These are phyloP conservation scores for Linnemannia schmuckeri DNA, from an alignment of 192 early-diverging fungal genomes.

Conservation along the genomic window DNA sequence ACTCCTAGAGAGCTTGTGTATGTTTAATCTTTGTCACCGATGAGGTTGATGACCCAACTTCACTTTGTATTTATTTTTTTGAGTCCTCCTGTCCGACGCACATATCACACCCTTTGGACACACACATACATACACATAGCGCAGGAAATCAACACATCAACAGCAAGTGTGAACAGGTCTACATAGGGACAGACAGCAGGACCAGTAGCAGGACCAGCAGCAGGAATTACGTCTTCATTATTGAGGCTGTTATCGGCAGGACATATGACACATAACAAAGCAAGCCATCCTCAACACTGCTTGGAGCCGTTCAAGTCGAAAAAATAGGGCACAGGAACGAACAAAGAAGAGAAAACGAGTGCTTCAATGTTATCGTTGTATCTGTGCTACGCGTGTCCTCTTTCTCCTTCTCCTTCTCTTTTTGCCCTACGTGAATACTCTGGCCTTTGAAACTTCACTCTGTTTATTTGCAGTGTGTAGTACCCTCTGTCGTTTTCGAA, in stretches of 20 bases:
- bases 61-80: not conserved
- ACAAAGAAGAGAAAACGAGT: not conserved
- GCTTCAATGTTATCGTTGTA: not conserved
- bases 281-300: not conserved
- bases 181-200: no score
- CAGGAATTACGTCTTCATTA: not conserved
- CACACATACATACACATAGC: not conserved
- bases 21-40: not conserved
- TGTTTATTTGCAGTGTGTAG: no score
- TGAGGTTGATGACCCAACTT: not conserved
- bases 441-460: not conserved
- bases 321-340: not conserved
- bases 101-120: not conserved
- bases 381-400: not conserved
- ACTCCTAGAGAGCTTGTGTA: constrained; percentile 2
- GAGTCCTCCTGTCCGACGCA: not conserved
- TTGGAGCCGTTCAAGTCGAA: not conserved
- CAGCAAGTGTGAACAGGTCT: no score
- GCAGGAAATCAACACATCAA: not conserved
- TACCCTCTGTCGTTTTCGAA: no score
- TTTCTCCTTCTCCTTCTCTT: constrained; percentile 2
- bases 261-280: not conserved
- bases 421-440: not conserved
- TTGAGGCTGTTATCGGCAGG: not conserved
- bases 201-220: not conserved